These are phyloP conservation scores for Oldenlandia corymbosa DNA, from an alignment of 257 asterid genomes.

Conservation along the genomic window DNA sequence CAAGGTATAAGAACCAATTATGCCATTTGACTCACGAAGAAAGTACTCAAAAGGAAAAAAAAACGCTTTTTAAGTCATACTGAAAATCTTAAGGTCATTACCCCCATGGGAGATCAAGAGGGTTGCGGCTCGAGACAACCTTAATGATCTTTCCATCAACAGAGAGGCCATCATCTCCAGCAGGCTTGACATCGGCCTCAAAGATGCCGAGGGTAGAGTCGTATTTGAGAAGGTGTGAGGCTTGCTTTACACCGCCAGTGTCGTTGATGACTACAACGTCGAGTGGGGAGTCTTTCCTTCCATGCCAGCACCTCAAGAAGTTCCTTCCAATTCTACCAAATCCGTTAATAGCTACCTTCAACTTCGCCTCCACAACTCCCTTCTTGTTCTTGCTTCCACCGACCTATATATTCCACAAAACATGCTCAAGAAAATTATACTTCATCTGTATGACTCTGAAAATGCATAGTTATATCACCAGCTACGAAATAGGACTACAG, in stretches of 20 bases:
- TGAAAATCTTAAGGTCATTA: not conserved
- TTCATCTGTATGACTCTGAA: not conserved
- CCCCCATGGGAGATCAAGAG: constrained; percentile 38
- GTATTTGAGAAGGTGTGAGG: constrained; percentile 93
- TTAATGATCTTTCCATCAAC: constrained; percentile 33
- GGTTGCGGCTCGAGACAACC: constrained; percentile 34
- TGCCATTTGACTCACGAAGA: not conserved
- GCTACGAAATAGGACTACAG: too few relatives aligned
- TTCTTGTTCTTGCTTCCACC: constrained; percentile 69
- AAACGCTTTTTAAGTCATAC: not conserved
- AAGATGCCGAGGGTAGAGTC: constrained; percentile 97
- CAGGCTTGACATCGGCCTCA: constrained; percentile 80
- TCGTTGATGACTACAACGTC: constrained; percentile 83
- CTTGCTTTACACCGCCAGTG: constrained; percentile 96
- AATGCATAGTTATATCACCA: not conserved
- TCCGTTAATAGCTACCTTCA: constrained; percentile 88
- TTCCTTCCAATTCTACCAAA: constrained; percentile 92
- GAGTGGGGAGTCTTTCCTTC: constrained; percentile 83
- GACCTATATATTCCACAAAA: constrained; percentile 32
- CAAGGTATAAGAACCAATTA: not conserved
- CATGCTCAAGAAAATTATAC: not conserved
- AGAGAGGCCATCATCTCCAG: constrained; percentile 58
- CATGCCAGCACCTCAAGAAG: constrained; percentile 95
- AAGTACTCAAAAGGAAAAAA: not conserved
- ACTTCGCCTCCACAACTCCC: constrained; percentile 71